Percentiles rank a stretch among this genome's conserved stretches.
These are phyloP conservation scores for Dictyophora rubrovolvata DNA, from an alignment of 768 basidiomycete genomes.

Conservation along the genomic window DNA sequence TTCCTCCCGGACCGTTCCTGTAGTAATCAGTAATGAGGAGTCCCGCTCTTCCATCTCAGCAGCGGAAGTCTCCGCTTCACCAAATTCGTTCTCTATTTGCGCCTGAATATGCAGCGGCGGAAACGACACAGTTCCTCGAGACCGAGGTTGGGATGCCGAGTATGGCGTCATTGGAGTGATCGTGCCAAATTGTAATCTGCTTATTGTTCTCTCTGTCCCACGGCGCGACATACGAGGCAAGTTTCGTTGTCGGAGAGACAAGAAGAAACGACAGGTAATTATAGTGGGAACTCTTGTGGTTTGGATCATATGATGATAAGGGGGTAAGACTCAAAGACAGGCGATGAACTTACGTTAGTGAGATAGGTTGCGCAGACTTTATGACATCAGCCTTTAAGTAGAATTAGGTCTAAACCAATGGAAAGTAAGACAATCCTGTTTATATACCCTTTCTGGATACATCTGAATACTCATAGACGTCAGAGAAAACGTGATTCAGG, in stretches of 20 bases:
- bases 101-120: not conserved
- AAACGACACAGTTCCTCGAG: not conserved
- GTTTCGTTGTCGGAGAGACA: not conserved
- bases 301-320: not conserved
- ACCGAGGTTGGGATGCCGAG: not conserved
- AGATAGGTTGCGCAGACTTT: not conserved
- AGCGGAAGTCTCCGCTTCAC: not conserved
- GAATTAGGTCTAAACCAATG: not conserved
- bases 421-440: not conserved
- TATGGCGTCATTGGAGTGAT: not conserved
- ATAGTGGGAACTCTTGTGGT: not conserved
- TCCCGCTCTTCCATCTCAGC: not conserved
- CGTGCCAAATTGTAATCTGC: not conserved
- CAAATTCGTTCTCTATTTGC: not conserved
- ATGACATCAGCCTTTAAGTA: not conserved
- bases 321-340: not conserved
- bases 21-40: too few species aligned
- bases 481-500: too few species aligned
- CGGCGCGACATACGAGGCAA: not conserved
- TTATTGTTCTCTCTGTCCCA: not conserved
- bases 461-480: not conserved
- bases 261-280: not conserved
- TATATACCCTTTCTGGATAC: not conserved
- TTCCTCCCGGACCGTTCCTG: too few species aligned
- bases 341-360: not conserved